Conservation (phyloP, 2,329 filamentous ascomycete genomes). For the Ophiostoma himal-ulmi region DNA sequence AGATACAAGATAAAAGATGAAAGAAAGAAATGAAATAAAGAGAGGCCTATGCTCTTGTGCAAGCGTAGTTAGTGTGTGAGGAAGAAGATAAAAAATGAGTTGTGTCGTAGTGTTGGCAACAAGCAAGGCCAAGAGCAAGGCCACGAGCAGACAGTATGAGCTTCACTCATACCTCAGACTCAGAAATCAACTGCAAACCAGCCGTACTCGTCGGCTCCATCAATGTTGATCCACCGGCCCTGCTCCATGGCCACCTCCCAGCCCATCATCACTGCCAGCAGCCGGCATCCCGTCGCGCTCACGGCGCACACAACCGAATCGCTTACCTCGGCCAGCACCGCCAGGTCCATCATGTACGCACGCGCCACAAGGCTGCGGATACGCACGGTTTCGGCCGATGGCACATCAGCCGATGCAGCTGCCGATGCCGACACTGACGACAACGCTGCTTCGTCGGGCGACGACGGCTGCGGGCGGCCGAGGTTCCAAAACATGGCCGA, state of each 20-base stretch:
- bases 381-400: conserved; percentile 52
- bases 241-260: conserved; percentile 62
- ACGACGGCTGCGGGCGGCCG: conserved; percentile 44
- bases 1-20: not conserved
- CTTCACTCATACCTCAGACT: too few species aligned
- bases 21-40: not conserved
- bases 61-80: not conserved
- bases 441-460: conserved; percentile 25
- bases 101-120: not conserved
- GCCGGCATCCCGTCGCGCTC: conserved; percentile 63
- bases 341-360: conserved; percentile 77
- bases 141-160: not conserved
- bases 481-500: conserved; percentile 74
- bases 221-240: conserved; percentile 71
- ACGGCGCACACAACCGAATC: conserved; percentile 73
- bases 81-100: not conserved
- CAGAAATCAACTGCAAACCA: conserved; percentile 41
- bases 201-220: conserved; percentile 63
- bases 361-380: conserved; percentile 69
- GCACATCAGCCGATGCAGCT: conserved; percentile 23
- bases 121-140: too few species aligned
- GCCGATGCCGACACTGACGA: conserved; percentile 7
- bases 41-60: too few species aligned
- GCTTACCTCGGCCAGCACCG: conserved; percentile 61
- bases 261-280: conserved; percentile 81